Conservation (phyloP, 192 early-diverging fungal species). For the Rhizoclosmatium sp. region DNA sequence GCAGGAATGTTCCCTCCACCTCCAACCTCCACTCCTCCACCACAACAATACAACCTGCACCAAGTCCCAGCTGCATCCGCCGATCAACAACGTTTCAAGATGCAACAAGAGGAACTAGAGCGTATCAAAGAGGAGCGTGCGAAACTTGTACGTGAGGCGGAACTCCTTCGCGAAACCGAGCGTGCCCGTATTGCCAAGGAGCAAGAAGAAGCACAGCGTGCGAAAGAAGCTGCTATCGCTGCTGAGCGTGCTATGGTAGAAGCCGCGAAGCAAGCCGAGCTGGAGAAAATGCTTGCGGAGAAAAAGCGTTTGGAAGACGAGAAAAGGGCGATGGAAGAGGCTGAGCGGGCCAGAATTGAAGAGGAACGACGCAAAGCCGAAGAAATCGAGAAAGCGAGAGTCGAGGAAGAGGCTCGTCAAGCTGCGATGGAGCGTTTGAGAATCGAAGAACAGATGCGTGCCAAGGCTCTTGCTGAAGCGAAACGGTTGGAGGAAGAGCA, state of each 20-base stretch:
- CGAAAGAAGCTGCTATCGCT: conserved; percentile 1
- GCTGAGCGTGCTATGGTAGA: not conserved
- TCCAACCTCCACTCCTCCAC: not conserved
- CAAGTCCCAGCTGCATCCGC: not conserved
- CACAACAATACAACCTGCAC: not conserved
- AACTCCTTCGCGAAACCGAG: conserved; percentile 21
- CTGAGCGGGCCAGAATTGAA: conserved; percentile 1
- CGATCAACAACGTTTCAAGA: conserved; percentile 9
- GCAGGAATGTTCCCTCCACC: not conserved
- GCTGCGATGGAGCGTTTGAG: conserved; percentile 18
- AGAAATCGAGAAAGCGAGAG: not conserved
- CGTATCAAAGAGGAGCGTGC: conserved; percentile 27
- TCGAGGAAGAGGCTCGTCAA: conserved; percentile 3
- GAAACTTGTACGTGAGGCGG: conserved; percentile 15
- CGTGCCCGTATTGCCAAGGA: not conserved
- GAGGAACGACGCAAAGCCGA: not conserved
- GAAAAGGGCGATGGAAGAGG: conserved; percentile 1
- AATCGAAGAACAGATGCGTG: conserved; percentile 2
- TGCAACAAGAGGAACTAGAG: conserved; percentile 35
- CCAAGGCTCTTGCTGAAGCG: not conserved
- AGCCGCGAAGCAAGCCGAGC: conserved; percentile 13
- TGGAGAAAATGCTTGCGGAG: conserved; percentile 12
- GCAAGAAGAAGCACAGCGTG: not conserved
- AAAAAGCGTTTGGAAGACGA: conserved; percentile 12
- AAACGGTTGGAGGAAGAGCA: not conserved